A percentile compares a stretch with the other conserved stretches of the same genome.
Conservation (phyloP, 1,284 basidiomycete genomes). For the Porodaedalea pini region DNA sequence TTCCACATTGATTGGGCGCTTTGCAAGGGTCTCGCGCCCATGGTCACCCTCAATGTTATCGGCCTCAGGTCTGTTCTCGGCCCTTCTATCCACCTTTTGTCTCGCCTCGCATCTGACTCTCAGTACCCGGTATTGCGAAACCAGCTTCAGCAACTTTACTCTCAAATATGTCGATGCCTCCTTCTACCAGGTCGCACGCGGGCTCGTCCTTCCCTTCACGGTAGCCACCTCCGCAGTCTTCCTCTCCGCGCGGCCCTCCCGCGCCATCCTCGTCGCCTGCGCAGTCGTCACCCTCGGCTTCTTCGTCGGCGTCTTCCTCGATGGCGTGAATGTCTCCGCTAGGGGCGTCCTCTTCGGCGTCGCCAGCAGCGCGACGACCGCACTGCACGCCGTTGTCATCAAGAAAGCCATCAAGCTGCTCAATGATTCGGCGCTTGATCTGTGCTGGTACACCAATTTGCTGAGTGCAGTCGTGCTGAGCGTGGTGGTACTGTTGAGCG, state of each 20-base stretch:
- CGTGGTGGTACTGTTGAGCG: conserved; percentile 65
- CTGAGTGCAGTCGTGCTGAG: conserved; percentile 63
- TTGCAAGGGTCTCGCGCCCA: conserved; percentile 69
- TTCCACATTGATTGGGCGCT: conserved; percentile 56
- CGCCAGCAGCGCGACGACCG: conserved; percentile 71
- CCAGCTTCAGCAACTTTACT: conserved; percentile 85
- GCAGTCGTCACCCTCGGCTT: conserved; percentile 77
- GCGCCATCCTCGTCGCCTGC: conserved; percentile 68
- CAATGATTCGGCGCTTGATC: conserved; percentile 69
- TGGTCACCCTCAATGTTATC: conserved; percentile 71
- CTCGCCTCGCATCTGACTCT: not conserved
- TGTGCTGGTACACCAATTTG: conserved; percentile 85
- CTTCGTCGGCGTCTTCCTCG: conserved; percentile 80
- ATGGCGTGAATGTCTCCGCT: conserved; percentile 56
- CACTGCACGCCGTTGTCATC: conserved; percentile 82
- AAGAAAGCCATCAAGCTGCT: conserved; percentile 76
- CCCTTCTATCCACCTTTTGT: not conserved
- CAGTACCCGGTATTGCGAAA: not conserved
- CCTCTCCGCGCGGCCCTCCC: conserved; percentile 68
- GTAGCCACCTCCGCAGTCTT: conserved; percentile 73
- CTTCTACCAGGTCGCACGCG: conserved; percentile 89
- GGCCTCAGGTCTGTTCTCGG: conserved; percentile 62
- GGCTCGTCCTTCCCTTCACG: conserved; percentile 82
- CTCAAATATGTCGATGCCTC: conserved; percentile 90
- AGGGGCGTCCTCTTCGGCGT: conserved; percentile 75